Conservation (phyloP, 2,329 filamentous ascomycete genomes). For the Arthrobotrys musiformis region DNA sequence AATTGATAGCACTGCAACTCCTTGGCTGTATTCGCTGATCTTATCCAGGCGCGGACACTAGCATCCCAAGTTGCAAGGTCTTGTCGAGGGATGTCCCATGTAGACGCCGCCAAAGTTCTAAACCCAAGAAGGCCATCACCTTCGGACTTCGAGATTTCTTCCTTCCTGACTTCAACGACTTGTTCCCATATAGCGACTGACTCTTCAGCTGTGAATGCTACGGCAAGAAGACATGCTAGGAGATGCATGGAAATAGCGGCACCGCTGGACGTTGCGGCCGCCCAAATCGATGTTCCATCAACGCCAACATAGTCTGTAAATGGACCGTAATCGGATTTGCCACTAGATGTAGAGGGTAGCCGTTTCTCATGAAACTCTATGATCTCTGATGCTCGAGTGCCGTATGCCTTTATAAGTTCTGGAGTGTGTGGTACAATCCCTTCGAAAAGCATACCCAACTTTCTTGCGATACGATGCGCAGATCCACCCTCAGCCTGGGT, state of each 20-base stretch:
- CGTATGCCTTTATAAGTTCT: conserved; percentile 44
- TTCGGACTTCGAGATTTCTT: conserved; percentile 4
- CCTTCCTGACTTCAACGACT: conserved; percentile 58
- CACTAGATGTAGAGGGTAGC: not conserved
- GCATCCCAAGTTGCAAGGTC: conserved; percentile 61
- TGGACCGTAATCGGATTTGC: conserved; percentile 9
- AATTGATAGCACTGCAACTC: conserved; percentile 58
- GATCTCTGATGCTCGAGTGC: conserved; percentile 55
- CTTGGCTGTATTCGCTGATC: conserved; percentile 59
- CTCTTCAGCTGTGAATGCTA: conserved; percentile 59
- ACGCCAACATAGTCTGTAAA: conserved; percentile 56
- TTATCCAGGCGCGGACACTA: conserved; percentile 61
- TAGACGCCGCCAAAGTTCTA: conserved; percentile 48
- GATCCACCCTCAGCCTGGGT: conserved; percentile 33
- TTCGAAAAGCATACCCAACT: conserved; percentile 43
- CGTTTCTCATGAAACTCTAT: not conserved
- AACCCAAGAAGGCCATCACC: not conserved
- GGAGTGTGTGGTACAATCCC: conserved; percentile 31
- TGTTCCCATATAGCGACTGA: conserved; percentile 62
- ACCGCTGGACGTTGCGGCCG: conserved; percentile 60
- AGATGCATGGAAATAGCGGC: conserved; percentile 59
- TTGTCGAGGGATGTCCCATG: conserved; percentile 55
- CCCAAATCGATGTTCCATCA: conserved; percentile 61
- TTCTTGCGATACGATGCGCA: conserved; percentile 33
- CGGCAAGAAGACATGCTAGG: conserved; percentile 62